A percentile compares a stretch with the other conserved stretches of the same genome.
Evolutionary conservation across 1,139 yeast species (phyloP).

Genomic region (Cylindricascospora bacillispora): DNA sequence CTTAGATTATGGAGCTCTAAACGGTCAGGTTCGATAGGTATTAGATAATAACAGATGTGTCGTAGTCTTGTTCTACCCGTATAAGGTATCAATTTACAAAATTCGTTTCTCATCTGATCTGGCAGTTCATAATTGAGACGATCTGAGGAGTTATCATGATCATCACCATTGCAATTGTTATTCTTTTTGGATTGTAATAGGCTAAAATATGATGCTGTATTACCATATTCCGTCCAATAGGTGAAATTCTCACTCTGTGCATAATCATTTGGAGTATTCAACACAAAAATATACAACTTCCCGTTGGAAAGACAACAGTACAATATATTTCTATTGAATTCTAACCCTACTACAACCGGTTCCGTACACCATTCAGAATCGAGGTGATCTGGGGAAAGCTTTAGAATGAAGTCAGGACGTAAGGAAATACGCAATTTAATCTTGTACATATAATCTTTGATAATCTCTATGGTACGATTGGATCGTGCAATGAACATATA

Average conservation of each 20-base stretch:
- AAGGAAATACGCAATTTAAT: conserved; percentile 5
- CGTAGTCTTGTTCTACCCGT: conserved; percentile 9
- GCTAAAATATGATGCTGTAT: too few relatives aligned
- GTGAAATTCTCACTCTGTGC: conserved; percentile 10
- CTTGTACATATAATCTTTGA: conserved; percentile 15
- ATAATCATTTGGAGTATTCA: conserved; percentile 19
- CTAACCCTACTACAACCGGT: conserved; percentile 13
- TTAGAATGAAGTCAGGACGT: conserved; percentile 11
- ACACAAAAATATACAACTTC: conserved; percentile 13
- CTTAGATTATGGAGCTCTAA: conserved; percentile 1
- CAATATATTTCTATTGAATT: conserved; percentile 15
- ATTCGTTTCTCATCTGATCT: conserved; percentile 12
- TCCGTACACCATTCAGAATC: too few relatives aligned
- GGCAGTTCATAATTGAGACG: too few relatives aligned
- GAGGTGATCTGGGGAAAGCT: conserved; percentile 17
- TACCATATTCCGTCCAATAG: too few relatives aligned
- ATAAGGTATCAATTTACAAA: conserved; percentile 9
- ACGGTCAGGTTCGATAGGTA: conserved; percentile 11
- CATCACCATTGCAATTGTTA: too few relatives aligned
- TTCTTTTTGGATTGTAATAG: too few relatives aligned
- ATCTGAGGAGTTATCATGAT: too few relatives aligned
- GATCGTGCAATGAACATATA: conserved; percentile 19
- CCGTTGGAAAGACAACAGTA: conserved; percentile 20
- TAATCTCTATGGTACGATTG: conserved; percentile 21
- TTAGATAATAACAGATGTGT: conserved; percentile 18